A percentile compares a stretch with the other conserved stretches of the same genome.
phyloP scores from a whole-genome alignment of 2,329 filamentous ascomycete species.

The Thermoascus crustaceus region DNA sequence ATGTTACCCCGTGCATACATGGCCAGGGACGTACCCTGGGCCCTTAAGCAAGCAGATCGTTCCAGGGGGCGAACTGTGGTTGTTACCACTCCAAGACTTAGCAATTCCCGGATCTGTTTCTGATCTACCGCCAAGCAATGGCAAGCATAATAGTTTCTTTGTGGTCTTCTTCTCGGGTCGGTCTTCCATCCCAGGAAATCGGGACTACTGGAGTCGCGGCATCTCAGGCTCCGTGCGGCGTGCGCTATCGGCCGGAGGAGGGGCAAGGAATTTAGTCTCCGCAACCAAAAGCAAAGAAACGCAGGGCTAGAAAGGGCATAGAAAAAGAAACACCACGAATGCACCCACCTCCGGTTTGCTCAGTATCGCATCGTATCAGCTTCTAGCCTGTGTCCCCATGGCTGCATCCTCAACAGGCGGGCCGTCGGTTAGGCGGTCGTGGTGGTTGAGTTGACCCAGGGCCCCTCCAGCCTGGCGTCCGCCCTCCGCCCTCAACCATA shows the following conservation, averaged over 20 bases:
- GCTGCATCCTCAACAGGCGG: not conserved
- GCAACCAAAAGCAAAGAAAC: not conserved
- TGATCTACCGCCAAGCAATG: too few species aligned
- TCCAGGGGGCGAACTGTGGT: too few species aligned
- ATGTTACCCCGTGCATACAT: too few species aligned
- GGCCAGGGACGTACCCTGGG: too few species aligned
- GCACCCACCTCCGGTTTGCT: not conserved
- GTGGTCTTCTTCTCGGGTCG: too few species aligned
- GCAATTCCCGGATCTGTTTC: too few species aligned
- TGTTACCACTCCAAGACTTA: too few species aligned
- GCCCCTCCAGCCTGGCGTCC: not conserved
- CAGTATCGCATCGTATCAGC: conserved; percentile 1
- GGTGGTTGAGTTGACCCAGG: not conserved
- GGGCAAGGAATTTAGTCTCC: not conserved
- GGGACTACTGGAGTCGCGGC: not conserved
- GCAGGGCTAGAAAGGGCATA: not conserved
- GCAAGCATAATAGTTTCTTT: too few species aligned
- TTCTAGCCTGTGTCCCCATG: not conserved
- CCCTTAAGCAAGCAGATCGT: too few species aligned
- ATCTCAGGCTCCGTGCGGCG: not conserved
- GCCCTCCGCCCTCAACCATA: not conserved
- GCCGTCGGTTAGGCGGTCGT: not conserved
- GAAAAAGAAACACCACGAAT: not conserved
- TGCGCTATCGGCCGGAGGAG: not conserved
- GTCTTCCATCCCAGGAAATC: too few species aligned